phyloP scores from a whole-genome alignment of 441 rosid species.

The Kokia cookei region DNA sequence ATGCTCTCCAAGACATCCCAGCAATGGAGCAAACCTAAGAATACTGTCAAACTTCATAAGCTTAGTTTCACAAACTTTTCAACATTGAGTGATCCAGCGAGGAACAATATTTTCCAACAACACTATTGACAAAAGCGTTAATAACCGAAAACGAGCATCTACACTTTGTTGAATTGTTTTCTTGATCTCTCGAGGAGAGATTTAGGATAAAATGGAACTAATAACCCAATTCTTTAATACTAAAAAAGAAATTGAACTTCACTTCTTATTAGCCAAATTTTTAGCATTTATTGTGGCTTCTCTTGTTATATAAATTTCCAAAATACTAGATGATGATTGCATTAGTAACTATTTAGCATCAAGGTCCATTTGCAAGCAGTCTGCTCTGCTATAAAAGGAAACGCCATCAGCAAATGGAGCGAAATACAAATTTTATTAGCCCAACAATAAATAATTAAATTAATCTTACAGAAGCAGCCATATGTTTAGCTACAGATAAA shows the following conservation, averaged over 20 bases:
- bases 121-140: too few relatives aligned
- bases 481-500: not conserved
- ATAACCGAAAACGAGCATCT: too few relatives aligned
- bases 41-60: too few relatives aligned
- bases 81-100: too few relatives aligned
- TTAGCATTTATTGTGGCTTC: not conserved
- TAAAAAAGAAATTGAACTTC: not conserved
- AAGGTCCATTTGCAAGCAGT: not conserved
- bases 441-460: not conserved
- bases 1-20: too few relatives aligned
- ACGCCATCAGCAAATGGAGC: not conserved
- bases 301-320: not conserved
- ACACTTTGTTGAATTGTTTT: not conserved
- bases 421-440: not conserved
- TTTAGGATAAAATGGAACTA: not conserved
- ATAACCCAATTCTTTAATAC: not conserved
- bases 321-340: not conserved
- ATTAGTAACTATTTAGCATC: not conserved
- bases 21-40: too few relatives aligned
- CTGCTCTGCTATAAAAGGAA: not conserved
- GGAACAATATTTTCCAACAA: too few relatives aligned
- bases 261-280: not conserved
- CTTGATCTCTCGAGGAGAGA: not conserved
- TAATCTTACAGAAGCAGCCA: not conserved
- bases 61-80: too few relatives aligned